A percentile compares a stretch with the other conserved stretches of the same genome.
Conservation (phyloP, 345 rosid species). For the Noccaea caerulescens region DNA sequence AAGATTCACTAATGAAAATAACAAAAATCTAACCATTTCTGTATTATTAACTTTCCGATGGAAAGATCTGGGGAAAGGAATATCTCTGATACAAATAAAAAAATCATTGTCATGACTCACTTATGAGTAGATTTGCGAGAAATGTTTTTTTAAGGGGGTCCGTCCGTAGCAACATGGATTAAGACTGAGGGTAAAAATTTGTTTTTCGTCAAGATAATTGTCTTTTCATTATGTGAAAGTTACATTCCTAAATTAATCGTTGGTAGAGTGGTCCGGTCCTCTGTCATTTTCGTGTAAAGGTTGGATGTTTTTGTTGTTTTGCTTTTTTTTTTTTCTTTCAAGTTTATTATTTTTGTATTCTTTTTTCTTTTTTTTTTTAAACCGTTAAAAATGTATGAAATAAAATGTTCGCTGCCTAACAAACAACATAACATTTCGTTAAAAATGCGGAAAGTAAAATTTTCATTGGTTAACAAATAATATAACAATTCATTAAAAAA, state of each 20-base stretch:
- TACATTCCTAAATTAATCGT: conserved; percentile 4
- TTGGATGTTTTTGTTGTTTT: background rate
- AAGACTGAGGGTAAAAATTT: conserved; percentile 25
- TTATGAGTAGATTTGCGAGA: conserved; percentile 37
- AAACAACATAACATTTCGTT: too few species aligned
- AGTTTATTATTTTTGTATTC: too few species aligned
- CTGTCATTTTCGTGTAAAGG: conserved; percentile 38
- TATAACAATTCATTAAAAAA: too few species aligned
- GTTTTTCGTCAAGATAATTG: conserved; percentile 1
- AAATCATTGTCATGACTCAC: conserved; percentile 42
- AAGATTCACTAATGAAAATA: background rate
- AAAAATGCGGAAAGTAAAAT: too few species aligned
- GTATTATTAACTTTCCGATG: conserved; percentile 5
- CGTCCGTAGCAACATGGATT: conserved; percentile 35
- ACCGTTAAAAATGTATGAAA: too few species aligned
- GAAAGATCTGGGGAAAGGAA: background rate
- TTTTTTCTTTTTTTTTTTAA: too few species aligned
- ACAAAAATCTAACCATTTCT: background rate
- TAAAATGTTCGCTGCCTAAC: too few species aligned
- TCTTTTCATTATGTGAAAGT: background rate
- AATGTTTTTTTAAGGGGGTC: conserved; percentile 6
- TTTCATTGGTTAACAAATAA: too few species aligned
- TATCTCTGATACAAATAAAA: conserved; percentile 13
- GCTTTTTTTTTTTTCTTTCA: too few species aligned
- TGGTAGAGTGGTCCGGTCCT: conserved; percentile 6